phyloP scores from a whole-genome alignment of 176 grass and related monocot genomes.

The Avena eriantha region DNA sequence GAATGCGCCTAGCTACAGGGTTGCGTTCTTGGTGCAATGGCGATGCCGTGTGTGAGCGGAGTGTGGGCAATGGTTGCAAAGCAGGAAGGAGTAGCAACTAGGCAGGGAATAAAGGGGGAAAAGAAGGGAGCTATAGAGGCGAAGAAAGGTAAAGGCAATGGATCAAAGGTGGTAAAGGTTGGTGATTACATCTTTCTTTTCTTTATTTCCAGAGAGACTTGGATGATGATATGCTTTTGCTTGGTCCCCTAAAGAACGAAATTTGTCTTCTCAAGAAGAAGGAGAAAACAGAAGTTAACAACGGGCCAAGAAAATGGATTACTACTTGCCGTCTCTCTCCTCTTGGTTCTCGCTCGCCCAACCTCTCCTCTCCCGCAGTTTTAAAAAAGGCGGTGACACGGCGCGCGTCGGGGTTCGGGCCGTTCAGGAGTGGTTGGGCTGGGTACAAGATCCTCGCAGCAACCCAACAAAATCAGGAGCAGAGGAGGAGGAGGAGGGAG shows the following conservation, averaged over 20 bases:
- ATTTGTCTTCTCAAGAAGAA: constrained; percentile 46
- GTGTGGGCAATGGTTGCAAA: constrained; percentile 10
- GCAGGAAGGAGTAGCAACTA: constrained; percentile 26
- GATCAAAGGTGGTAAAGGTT: constrained; percentile 63
- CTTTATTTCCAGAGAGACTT: constrained; percentile 43
- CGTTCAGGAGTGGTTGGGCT: constrained; percentile 44
- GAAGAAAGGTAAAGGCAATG: constrained; percentile 60
- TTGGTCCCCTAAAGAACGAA: constrained; percentile 62
- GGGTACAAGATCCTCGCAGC: constrained; percentile 18
- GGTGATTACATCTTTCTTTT: constrained; percentile 34
- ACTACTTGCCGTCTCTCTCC: constrained; percentile 28
- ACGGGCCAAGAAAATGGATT: constrained; percentile 26
- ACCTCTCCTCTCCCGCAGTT: not conserved
- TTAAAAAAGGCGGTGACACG: not conserved
- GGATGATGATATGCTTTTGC: constrained; percentile 42
- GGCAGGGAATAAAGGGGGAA: constrained; percentile 48
- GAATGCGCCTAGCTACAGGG: not conserved
- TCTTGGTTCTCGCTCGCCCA: not conserved
- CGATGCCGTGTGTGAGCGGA: constrained; percentile 26
- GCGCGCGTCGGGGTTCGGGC: constrained; percentile 16
- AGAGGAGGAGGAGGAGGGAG: not conserved
- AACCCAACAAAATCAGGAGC: constrained; percentile 50
- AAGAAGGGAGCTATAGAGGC: constrained; percentile 24
- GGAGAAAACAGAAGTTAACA: constrained; percentile 27
- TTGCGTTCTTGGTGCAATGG: constrained; percentile 1